A percentile compares a stretch with the other conserved stretches of the same genome.
These are phyloP conservation scores for Blumeriella jaapii DNA, from an alignment of 2,329 filamentous ascomycete species.

Conservation along the genomic window DNA sequence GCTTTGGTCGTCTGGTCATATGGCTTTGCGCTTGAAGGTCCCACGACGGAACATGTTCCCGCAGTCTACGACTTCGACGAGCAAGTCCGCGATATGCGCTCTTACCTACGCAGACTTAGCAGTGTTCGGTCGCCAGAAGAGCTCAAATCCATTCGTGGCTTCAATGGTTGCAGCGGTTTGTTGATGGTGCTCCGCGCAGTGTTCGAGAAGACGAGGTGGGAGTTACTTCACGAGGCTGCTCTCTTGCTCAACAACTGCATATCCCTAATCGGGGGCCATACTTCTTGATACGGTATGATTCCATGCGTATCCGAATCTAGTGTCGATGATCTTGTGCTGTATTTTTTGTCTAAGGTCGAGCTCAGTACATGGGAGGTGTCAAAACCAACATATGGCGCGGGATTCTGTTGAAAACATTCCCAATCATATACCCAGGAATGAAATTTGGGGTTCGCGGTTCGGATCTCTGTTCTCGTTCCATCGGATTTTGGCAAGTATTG, in stretches of 20 bases:
- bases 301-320: background rate
- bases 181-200: slow-evolving; percentile 71
- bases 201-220: slow-evolving; percentile 79
- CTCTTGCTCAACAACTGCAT: slow-evolving; percentile 74
- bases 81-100: slow-evolving; percentile 66
- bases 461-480: too few species aligned
- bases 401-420: background rate
- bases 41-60: slow-evolving; percentile 39
- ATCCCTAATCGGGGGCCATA: slow-evolving; percentile 30
- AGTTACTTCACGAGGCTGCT: slow-evolving; percentile 79
- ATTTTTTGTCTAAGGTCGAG: background rate
- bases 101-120: slow-evolving; percentile 63
- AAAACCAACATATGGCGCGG: slow-evolving; percentile 9
- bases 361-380: slow-evolving; percentile 2
- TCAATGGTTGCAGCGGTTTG: slow-evolving; percentile 75
- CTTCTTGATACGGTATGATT: slow-evolving; percentile 5
- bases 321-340: background rate
- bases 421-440: slow-evolving; percentile 12
- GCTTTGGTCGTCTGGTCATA: slow-evolving; percentile 91
- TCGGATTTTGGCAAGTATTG: too few species aligned
- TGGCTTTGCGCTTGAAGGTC: slow-evolving; percentile 79
- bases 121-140: slow-evolving; percentile 65
- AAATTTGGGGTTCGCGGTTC: slow-evolving; percentile 4
- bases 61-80: slow-evolving; percentile 45
- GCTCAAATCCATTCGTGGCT: slow-evolving; percentile 57